These are phyloP conservation scores for Blastocystis sp. DNA, from an alignment of 352 stramenopile species.

Conservation along the genomic window DNA sequence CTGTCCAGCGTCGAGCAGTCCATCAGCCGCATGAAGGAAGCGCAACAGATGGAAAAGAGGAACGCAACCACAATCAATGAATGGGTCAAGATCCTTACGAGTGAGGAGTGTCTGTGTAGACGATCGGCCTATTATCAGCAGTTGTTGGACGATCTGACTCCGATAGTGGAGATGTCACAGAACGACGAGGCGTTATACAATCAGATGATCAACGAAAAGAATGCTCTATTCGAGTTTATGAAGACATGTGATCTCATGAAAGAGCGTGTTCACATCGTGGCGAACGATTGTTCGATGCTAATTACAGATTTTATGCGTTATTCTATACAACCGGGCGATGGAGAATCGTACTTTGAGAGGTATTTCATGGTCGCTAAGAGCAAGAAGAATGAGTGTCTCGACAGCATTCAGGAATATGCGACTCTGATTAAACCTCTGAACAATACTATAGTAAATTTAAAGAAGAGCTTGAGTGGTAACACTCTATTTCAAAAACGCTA, in stretches of 20 bases:
- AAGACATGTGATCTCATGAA: neutral
- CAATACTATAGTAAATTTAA: neutral
- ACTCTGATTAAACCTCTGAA: neutral
- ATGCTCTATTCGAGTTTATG: neutral
- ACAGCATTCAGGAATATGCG: neutral
- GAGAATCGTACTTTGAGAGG: neutral
- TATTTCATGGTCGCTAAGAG: neutral
- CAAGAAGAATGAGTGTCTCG: neutral
- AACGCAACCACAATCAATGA: neutral
- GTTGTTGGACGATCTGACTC: neutral
- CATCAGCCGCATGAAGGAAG: neutral
- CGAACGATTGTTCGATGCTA: neutral
- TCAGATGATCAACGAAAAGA: neutral
- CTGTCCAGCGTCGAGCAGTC: neutral
- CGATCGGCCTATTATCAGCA: neutral
- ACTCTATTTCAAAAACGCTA: too few species aligned
- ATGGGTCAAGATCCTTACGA: neutral
- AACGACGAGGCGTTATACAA: neutral
- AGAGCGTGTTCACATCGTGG: neutral
- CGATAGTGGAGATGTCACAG: neutral
- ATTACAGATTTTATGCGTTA: neutral
- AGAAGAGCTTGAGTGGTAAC: too few species aligned
- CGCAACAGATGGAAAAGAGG: neutral
- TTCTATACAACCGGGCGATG: neutral
- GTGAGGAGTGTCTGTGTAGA: neutral